A percentile compares a stretch with the other conserved stretches of the same genome.
These are phyloP conservation scores for Epichloe sp. DNA, from an alignment of 2,329 filamentous ascomycete genomes.

Conservation along the genomic window DNA sequence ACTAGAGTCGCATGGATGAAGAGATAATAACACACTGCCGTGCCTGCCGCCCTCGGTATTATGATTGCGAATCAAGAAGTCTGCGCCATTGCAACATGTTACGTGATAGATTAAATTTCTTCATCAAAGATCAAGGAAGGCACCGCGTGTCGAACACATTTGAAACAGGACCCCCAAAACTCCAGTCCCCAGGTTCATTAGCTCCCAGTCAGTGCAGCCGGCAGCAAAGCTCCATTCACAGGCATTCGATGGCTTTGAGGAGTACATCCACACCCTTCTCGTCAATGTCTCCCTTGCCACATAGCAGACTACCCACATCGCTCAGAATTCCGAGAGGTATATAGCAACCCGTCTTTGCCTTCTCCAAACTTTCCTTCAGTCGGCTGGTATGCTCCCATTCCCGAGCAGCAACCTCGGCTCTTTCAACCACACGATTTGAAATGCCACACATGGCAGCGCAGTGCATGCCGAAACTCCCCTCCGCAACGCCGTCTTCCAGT, in stretches of 20 bases:
- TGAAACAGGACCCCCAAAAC: background rate
- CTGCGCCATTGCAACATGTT: too few species aligned
- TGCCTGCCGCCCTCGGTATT: too few species aligned
- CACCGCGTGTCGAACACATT: background rate
- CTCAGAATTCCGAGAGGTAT: slow-evolving; percentile 78
- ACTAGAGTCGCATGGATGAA: background rate
- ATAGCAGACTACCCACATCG: slow-evolving; percentile 68
- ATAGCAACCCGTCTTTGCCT: slow-evolving; percentile 64
- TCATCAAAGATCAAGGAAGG: background rate
- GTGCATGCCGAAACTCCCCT: slow-evolving; percentile 98
- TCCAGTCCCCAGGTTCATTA: background rate
- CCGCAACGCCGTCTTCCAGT: slow-evolving; percentile 82
- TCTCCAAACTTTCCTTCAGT: slow-evolving; percentile 77
- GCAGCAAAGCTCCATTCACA: slow-evolving; percentile 24
- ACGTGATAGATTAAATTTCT: background rate
- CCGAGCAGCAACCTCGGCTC: slow-evolving; percentile 75
- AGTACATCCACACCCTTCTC: slow-evolving; percentile 45
- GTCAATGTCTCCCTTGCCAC: slow-evolving; percentile 37
- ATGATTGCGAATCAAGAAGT: too few species aligned
- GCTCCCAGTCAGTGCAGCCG: background rate
- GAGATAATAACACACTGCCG: too few species aligned
- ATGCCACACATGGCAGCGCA: slow-evolving; percentile 98
- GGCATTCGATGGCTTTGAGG: slow-evolving; percentile 43
- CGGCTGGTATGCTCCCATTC: slow-evolving; percentile 94
- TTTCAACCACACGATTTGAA: slow-evolving; percentile 63